These are phyloP conservation scores for Lablab purpureus DNA, from an alignment of 306 rosid genomes.

Conservation along the genomic window DNA sequence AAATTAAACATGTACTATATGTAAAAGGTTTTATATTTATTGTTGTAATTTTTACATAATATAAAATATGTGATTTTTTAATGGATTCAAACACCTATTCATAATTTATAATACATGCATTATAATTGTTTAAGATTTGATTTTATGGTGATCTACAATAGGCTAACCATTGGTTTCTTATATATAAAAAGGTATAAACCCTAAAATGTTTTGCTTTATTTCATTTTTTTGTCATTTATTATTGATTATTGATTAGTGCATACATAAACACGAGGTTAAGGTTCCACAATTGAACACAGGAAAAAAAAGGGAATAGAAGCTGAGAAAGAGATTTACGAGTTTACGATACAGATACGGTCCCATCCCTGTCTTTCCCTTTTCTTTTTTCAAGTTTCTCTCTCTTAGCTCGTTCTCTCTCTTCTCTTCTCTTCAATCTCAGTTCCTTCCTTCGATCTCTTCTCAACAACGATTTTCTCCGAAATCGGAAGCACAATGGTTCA, in stretches of 20 bases:
- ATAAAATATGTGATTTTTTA: too few species aligned
- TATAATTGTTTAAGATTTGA: too few species aligned
- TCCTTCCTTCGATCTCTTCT: constrained; percentile 52
- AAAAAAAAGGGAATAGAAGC: constrained; percentile 1
- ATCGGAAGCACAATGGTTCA: constrained; percentile 72
- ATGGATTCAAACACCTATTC: too few species aligned
- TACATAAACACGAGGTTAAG: not conserved
- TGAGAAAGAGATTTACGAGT: constrained; percentile 46
- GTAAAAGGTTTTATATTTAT: too few species aligned
- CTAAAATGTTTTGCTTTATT: not conserved
- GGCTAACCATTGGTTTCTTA: too few species aligned
- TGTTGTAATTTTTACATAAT: too few species aligned
- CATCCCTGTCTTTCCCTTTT: constrained; percentile 60
- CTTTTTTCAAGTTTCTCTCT: constrained; percentile 16
- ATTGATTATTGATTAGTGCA: not conserved
- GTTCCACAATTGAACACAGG: not conserved
- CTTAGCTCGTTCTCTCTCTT: constrained; percentile 1
- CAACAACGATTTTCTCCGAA: not conserved
- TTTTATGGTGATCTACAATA: too few species aligned
- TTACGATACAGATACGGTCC: constrained; percentile 68
- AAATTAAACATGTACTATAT: too few species aligned
- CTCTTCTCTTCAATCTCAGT: constrained; percentile 54
- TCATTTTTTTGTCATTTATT: too few species aligned
- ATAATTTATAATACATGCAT: too few species aligned
- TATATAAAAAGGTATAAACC: not conserved